Base-by-base conservation (phyloP, 345 rosid genomes). In the Hirschfeldia incana region DNA sequence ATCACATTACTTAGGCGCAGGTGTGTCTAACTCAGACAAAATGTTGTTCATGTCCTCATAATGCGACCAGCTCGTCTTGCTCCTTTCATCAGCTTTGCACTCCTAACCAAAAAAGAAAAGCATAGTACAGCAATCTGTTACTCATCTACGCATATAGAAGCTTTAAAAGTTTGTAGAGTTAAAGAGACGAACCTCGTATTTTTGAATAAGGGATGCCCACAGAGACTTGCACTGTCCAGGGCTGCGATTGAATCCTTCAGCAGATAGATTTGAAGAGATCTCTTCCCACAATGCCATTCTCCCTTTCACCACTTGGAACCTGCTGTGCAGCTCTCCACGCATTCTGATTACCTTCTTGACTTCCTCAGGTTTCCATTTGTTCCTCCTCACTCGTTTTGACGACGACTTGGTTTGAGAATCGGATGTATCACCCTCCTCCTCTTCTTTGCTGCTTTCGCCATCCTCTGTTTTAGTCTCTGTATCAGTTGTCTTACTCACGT, bases 211-310 rank as follows among this genome's bases (percentile, higher is more conserved):
- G 72, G 94, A 93, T 42, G 98, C 78, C 99, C 99, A 93, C 1
- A 93, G 77, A 36, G 94, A 93, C 83, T 93, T 95, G 89, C 98
- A 95, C 75, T 95, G 97, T 28, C 85, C 92, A 1, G 99, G 89
- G 81, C 90, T 91, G 69, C 94, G 83, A 26, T 68, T 78, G 80
- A 88, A 32, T 73, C 96, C 99, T 44, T 93, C 90, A 67, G 80
- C 77, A 37, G 81, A 73, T 75, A 95, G 81, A 60, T 77, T 83
- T 15, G 83, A 28, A 60, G 99, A 95, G 78, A 95, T 85, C 84
- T 91, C 97, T 85, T 89, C 89, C 99, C 99, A 95, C 28, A 95
- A 89, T 55, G 89, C 93, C 99, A 93, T 95, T 82, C 97, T 88
- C 37, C 98, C 93, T 83, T 88, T 93, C 58, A 85, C 96, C 67